Base-by-base conservation (phyloP, 345 rosid genomes). In the Citrus unshiu region DNA sequence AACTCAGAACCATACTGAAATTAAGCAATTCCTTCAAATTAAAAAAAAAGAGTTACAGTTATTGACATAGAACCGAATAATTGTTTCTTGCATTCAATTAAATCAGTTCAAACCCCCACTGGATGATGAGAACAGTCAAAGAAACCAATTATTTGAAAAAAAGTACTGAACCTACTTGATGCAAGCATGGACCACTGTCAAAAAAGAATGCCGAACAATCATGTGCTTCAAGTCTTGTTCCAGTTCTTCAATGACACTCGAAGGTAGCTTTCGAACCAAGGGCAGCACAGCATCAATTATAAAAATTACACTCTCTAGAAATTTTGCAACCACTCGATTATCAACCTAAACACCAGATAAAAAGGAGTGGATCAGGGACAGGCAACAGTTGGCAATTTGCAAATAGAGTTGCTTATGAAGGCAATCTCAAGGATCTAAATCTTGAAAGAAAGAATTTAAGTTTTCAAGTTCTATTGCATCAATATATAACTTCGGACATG, bases 121-220 rank as follows among this genome's bases (percentile, higher is more conserved):
- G 16, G 60, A 79, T 58, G 80, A 61, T n/a, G 68, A 35, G 7
- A 61, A 84, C n/a, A 65, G 21, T 6, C 51, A 16, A 59, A 58
- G 73, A 57, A 54, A 64, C 30, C 39, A 46, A 22, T 59, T 70
- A 21, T 65, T 5, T 9, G 49, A 74, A 25, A 21, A 61, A 70
- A 67, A 68, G 76, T 73, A 79, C 32, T 56, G 40, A 81, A 82
- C 68, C 85, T 93, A 96, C 99, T 90, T 94, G 84, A 96, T 88
- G 88, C 98, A 93, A 70, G 99, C 98, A 85, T 96, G 99, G 80
- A 94, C 99, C 80, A 96, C 99, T 32, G 98, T 91, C 86, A 96
- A 85, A 87, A 96, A 96, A 25, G 99, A 91, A 88, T 94, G 97
- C 6, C 95, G 97, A 80, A 91, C 92, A 70, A 96, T 93, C 98